Evolutionary conservation across 768 basidiomycete species (phyloP), one percentile per base, ranked within the genome.

Genomic region (Filobasidium floriforme): DNA sequence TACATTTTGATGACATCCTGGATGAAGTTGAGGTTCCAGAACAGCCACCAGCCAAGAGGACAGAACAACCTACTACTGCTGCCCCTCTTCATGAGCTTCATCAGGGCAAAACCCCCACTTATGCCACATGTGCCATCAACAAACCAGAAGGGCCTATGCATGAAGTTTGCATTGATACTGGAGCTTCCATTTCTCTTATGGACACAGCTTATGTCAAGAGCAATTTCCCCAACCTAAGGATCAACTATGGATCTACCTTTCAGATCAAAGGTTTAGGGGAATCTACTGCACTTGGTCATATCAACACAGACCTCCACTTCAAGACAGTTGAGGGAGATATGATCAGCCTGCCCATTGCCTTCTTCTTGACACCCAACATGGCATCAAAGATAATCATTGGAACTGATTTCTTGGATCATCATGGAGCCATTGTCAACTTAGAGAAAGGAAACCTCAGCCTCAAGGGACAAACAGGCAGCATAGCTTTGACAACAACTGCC

Each of bases 161-260:
- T 49, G 41, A 41, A 18, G 41, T 62, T 15, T 62, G 61, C 54
- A 65, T 65, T 5, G 63, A 65, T n/a, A 43, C 11, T 10, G 63
- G 63, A 3, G 49, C 63, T 28, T 57, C 55, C 15, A 59, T 65
- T n/a, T 65, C 63, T 19, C 22, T 65, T n/a, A 65, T 65, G 28
- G 51, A 64, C 22, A 7, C 60, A 4, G 15, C 5, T 5, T 61
- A 61, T 41, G n/a, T 43, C n/a, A 61, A 41, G 40, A n/a, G n/a
- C 6, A 41, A 28, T 29, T 24, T 41, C 32, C 60, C 32, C n/a
- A 41, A 37, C 43, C 29, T 41, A n/a, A n/a, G n/a, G n/a, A n/a
- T n/a, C n/a, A n/a, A n/a, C n/a, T n/a, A n/a, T n/a, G n/a, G n/a
- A n/a, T n/a, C n/a, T n/a, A n/a, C n/a, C n/a, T n/a, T n/a, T n/a